Base-by-base conservation (phyloP, 371 early-diverging fungal species). In the Catenaria anguillulae region DNA sequence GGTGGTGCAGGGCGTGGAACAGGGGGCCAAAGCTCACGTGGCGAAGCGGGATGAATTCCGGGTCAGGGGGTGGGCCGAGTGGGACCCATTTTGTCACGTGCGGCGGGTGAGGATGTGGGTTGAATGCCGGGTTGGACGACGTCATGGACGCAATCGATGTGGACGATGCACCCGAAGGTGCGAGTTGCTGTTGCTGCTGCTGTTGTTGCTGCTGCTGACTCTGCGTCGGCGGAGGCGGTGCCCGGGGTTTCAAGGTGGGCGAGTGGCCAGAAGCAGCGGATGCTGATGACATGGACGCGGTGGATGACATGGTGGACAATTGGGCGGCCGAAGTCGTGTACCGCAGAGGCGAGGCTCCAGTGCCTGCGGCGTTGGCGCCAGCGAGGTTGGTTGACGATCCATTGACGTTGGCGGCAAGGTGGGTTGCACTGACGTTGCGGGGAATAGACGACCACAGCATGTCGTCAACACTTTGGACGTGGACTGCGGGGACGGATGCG, bases 11-110 rank as follows among this genome's bases (percentile, higher is more conserved):
- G 24, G 58, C 58, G 24, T 40, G 42, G 42, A 24, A 36, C 15
- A 58, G 42, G 8, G 58, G 58, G 36, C 43, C 40, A 35, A 58
- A 58, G 15, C 17, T 15, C 29, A 58, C 43, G 58, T 26, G n/a
- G 0, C 36, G n/a, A 15, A 58, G 42, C 13, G 33, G 33, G 5
- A 58, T 58, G 58, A 33, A 21, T 36, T 58, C 40, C 24, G 58
- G 12, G 58, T 58, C 36, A 3, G 52, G 52, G 19, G 36, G 58
- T 2, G 58, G 58, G 5, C 31, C 36, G 17, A 58, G 26, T 13
- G 60, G 60, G 24, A 60, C 60, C 35, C 60, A 56, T 23, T 50
- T 50, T 12, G 24, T 24, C 12, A 12, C 24, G 48, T 23, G 8
- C 17, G 5, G 40, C 40, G 40, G 40, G 40, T 40, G 40, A 5